phyloP scores from a whole-genome alignment of 345 rosid species.

The Citrus sp. region DNA sequence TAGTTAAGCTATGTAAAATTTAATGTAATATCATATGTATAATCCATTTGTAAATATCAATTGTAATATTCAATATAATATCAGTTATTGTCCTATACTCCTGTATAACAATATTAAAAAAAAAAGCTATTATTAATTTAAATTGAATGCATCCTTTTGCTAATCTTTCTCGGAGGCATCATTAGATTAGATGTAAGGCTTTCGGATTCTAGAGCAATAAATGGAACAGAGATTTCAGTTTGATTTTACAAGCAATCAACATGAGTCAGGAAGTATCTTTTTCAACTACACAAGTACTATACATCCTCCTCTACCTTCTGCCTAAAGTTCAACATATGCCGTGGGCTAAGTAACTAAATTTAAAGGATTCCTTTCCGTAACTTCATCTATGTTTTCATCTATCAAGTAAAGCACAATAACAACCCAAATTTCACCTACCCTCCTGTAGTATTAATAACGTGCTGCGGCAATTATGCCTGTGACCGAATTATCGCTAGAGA shows the following conservation, averaged over 20 bases:
- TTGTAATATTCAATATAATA: no score
- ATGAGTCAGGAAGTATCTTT: background rate
- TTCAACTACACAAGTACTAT: background rate
- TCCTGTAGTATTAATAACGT: conserved; percentile 9
- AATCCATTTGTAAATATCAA: no score
- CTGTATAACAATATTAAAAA: no score
- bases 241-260: background rate
- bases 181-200: background rate
- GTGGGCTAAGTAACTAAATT: background rate
- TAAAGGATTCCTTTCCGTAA: background rate
- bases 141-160: background rate
- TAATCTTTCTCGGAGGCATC: background rate
- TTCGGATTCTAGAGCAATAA: background rate
- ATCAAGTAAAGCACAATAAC: background rate
- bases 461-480: conserved; percentile 15
- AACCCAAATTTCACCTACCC: conserved; percentile 16
- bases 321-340: background rate
- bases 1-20: background rate
- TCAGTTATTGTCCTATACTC: no score
- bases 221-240: background rate
- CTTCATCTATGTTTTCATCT: conserved; percentile 2
- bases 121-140: background rate
- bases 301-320: background rate
- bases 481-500: conserved; percentile 17
- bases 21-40: no score